A percentile compares a stretch with the other conserved stretches of the same genome.
phyloP scores from a whole-genome alignment of 2,329 filamentous ascomycete species.

The Stagonosporopsis cucurbitacearum region DNA sequence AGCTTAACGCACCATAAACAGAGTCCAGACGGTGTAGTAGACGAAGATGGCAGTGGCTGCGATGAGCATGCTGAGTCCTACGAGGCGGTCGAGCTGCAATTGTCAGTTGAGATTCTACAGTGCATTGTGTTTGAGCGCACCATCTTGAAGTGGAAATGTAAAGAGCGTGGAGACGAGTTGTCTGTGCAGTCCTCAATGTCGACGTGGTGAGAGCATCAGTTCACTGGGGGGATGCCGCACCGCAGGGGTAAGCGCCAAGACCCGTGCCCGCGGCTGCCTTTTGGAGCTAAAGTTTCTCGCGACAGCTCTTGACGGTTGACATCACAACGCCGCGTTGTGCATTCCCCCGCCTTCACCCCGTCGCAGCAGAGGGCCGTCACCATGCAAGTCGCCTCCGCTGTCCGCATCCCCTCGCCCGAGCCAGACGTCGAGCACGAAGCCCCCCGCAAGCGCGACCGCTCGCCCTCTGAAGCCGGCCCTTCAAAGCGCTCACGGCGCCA shows the following conservation, averaged over 20 bases:
- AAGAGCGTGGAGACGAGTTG: constrained; percentile 18
- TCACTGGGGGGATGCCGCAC: neutral
- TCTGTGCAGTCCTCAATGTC: constrained; percentile 7
- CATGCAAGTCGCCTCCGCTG: constrained; percentile 55
- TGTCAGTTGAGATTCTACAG: constrained; percentile 4
- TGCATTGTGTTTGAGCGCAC: constrained; percentile 7
- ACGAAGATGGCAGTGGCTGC: constrained; percentile 75
- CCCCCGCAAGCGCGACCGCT: constrained; percentile 62
- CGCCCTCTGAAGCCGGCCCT: constrained; percentile 48
- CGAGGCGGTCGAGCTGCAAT: constrained; percentile 84
- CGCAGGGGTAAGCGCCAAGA: constrained; percentile 15
- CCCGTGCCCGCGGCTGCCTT: constrained; percentile 6
- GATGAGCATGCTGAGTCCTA: constrained; percentile 78
- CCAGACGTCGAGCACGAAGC: constrained; percentile 54
- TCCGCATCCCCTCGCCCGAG: constrained; percentile 64
- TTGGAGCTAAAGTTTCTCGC: constrained; percentile 38
- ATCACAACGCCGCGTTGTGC: constrained; percentile 11
- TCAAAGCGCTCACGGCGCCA: constrained; percentile 47
- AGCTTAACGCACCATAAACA: constrained; percentile 77
- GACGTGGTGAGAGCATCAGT: constrained; percentile 11
- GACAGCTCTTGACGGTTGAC: constrained; percentile 6
- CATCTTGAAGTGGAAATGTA: constrained; percentile 10
- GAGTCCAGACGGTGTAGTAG: constrained; percentile 98
- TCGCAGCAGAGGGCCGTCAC: constrained; percentile 14
- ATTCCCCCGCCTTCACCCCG: neutral